Evolutionary conservation across 2,329 filamentous ascomycete genomes (phyloP), one percentile per base, ranked within the genome.

Genomic region (Ophiostoma sp.): DNA sequence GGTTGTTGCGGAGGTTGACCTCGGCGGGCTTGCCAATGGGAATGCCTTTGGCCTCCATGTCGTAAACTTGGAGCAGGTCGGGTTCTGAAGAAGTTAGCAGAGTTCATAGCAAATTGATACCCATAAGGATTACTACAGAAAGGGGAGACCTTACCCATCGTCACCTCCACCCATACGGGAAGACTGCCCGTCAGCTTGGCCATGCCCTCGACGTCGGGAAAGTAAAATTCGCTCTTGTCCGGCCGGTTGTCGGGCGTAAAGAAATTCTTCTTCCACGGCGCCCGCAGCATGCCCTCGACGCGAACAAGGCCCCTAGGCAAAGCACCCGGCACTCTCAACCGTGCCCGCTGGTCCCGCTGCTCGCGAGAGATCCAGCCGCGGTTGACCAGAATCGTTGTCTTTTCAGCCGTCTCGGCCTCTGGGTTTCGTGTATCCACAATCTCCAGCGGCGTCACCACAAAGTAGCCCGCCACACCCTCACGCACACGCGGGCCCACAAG

Each of bases 181-280:
- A 98, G 94, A 78, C 92, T 95, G 0, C 93, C 93, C 31, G 90
- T 91, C 80, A 94, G 83, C 75, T 85, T 86, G 1, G 96, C 96
- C 96, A 99, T 99, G 85, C 98, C 90, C 78, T 87, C 82, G 31
- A 99, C 93, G 82, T 97, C 95, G 0, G 96, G 95, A 79, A 99
- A 99, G 83, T 97, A 97, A 81, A 97, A 99, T 82, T 94, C 91
- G 74, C 91, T 89, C 79, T 90, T 90, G 77, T 95, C 91, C 0
- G 95, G 95, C 77, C 89, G 86, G 78, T 99, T 99, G 0, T 92
- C 90, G 0, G 96, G 96, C 72, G 96, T 99, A 81, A 99, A 99
- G 88, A 95, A 92, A 81, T 99, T 99, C 87, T 95, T 97, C 87
- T 97, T 96, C 89, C 93, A 97, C 9, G 95, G 95, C 83, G 96